phyloP scores from a whole-genome alignment of 2,329 filamentous ascomycete species.

The Hypoxylon rubiginosum region DNA sequence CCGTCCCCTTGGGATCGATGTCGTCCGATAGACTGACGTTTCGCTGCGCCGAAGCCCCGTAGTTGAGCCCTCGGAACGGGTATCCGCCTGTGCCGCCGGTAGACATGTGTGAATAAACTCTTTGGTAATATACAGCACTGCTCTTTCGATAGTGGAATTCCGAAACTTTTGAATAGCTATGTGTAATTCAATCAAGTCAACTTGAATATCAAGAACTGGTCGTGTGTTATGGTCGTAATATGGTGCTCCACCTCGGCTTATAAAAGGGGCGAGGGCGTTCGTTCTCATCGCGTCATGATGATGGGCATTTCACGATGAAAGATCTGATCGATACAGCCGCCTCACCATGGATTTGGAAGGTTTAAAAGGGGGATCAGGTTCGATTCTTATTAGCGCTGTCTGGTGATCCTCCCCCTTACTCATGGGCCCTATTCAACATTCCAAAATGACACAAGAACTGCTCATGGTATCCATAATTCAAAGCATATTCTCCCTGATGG shows the following conservation, averaged over 20 bases:
- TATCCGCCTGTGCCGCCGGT: conserved; percentile 38
- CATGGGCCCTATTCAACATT: too few species aligned
- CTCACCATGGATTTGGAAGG: too few species aligned
- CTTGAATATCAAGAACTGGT: not conserved
- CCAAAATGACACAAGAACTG: conserved; percentile 22
- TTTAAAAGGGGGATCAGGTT: too few species aligned
- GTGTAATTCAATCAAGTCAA: not conserved
- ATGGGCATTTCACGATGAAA: conserved; percentile 15
- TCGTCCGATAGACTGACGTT: conserved; percentile 33
- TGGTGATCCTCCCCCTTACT: too few species aligned
- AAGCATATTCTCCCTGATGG: conserved; percentile 27
- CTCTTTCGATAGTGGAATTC: not conserved
- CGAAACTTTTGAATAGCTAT: not conserved
- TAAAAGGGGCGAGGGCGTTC: not conserved
- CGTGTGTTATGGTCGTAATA: conserved; percentile 4
- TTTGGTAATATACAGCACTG: not conserved
- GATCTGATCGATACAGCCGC: conserved; percentile 6
- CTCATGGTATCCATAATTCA: conserved; percentile 17
- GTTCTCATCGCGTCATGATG: conserved; percentile 35
- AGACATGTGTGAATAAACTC: conserved; percentile 31
- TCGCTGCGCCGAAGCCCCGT: conserved; percentile 22
- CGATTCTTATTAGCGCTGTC: too few species aligned
- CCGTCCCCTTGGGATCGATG: conserved; percentile 35
- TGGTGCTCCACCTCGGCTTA: not conserved
- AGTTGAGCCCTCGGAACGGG: conserved; percentile 19